Percentiles rank a stretch among this genome's conserved stretches.
phyloP scores from a whole-genome alignment of 177 flowering plant genomes.

The Vitis hybrid region DNA sequence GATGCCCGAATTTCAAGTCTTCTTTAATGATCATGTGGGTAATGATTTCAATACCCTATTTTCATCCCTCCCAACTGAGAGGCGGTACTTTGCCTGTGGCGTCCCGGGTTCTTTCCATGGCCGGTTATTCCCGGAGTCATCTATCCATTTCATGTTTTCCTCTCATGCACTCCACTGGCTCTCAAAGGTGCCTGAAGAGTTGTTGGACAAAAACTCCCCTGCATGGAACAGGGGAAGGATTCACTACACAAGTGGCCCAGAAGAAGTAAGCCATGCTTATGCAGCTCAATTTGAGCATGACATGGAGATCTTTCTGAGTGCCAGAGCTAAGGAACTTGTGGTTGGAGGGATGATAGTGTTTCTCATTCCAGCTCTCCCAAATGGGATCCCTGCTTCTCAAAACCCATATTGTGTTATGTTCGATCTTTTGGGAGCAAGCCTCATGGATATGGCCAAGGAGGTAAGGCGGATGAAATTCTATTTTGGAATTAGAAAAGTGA shows the following conservation, averaged over 20 bases:
- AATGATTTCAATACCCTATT: slow-evolving; percentile 53
- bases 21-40: slow-evolving; percentile 30
- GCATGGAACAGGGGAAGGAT: slow-evolving; percentile 46
- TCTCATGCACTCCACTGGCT: slow-evolving; percentile 38
- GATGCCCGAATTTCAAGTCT: slow-evolving; percentile 24
- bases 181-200: slow-evolving; percentile 28
- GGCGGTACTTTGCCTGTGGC: slow-evolving; percentile 24
- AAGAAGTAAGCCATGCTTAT: slow-evolving; percentile 35
- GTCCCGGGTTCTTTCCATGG: slow-evolving; percentile 44
- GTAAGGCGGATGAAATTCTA: slow-evolving; percentile 4
- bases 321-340: slow-evolving; percentile 32
- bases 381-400: slow-evolving; percentile 2
- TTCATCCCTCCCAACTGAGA: slow-evolving; percentile 14
- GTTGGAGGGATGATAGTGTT: slow-evolving; percentile 26
- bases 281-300: slow-evolving; percentile 31
- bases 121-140: slow-evolving; percentile 29
- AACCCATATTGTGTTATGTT: not conserved
- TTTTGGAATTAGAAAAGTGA: no score
- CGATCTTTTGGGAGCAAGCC: slow-evolving; percentile 15
- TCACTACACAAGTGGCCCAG: slow-evolving; percentile 17
- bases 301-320: slow-evolving; percentile 27
- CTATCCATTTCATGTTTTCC: slow-evolving; percentile 33
- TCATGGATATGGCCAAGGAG: slow-evolving; percentile 22
- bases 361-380: not conserved
- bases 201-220: slow-evolving; percentile 21